A percentile compares a stretch with the other conserved stretches of the same genome.
Evolutionary conservation across 2,329 filamentous ascomycete species (phyloP).

Genomic region (Hymenoscyphus salicellus): DNA sequence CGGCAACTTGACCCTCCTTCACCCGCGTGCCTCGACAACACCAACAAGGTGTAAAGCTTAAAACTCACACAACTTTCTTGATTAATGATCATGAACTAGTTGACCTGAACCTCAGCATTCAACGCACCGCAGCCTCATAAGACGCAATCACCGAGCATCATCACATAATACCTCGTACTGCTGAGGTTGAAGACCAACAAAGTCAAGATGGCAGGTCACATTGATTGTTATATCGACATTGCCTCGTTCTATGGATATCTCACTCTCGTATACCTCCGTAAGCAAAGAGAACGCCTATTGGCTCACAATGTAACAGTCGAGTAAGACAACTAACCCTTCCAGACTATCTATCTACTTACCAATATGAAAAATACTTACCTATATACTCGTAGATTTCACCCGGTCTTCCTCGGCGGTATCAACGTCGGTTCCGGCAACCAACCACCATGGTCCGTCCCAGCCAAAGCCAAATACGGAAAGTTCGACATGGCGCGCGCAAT

Average conservation of each 20-base stretch:
- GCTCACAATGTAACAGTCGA: constrained; percentile 62
- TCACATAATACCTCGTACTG: not conserved
- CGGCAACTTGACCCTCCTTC: not conserved
- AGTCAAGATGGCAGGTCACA: constrained; percentile 54
- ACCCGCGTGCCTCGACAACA: not conserved
- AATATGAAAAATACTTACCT: not conserved
- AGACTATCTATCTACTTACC: not conserved
- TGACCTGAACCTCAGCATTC: not conserved
- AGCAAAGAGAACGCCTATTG: constrained; percentile 52
- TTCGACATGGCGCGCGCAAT: constrained; percentile 50
- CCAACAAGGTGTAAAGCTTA: not conserved
- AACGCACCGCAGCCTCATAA: not conserved
- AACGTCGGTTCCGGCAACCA: constrained; percentile 64
- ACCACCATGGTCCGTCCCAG: constrained; percentile 68
- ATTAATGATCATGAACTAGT: constrained; percentile 7
- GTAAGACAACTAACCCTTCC: constrained; percentile 45
- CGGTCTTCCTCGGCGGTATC: constrained; percentile 68
- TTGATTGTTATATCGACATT: constrained; percentile 65
- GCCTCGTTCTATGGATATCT: constrained; percentile 64
- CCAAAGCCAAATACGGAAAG: constrained; percentile 59
- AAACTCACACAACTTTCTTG: not conserved
- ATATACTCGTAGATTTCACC: constrained; percentile 54
- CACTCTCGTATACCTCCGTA: constrained; percentile 55
- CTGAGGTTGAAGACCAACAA: not conserved
- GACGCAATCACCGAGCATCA: not conserved